Evolutionary conservation across 805 yeast species (phyloP).

Genomic region (Saturnispora serradocipensis): DNA sequence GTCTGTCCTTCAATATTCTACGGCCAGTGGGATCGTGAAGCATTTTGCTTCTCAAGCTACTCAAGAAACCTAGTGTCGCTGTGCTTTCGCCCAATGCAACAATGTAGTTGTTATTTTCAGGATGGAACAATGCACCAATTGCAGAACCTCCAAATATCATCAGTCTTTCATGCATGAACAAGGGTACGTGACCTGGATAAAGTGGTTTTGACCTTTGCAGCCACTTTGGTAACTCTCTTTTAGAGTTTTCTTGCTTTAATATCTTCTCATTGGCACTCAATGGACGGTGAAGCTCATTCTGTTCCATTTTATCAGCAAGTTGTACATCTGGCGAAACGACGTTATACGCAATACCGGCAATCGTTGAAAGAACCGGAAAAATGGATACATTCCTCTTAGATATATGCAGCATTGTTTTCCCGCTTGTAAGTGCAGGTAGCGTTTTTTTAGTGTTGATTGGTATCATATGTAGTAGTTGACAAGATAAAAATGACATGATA

Average conservation of each 20-base stretch:
- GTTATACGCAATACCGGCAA: constrained; percentile 7
- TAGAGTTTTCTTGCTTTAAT: constrained; percentile 13
- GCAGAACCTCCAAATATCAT: constrained; percentile 66
- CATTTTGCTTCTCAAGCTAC: constrained; percentile 61
- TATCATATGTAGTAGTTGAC: background rate
- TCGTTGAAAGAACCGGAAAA: background rate
- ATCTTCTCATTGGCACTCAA: constrained; percentile 23
- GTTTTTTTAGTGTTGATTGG: background rate
- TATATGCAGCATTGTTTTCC: too few relatives aligned
- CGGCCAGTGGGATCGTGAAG: constrained; percentile 69
- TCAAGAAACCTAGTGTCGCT: constrained; percentile 62
- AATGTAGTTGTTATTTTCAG: constrained; percentile 65
- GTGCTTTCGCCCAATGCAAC: constrained; percentile 88
- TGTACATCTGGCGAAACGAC: constrained; percentile 33
- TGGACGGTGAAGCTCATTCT: constrained; percentile 35
- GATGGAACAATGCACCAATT: constrained; percentile 66
- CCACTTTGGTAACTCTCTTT: constrained; percentile 13
- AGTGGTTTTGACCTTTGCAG: constrained; percentile 35
- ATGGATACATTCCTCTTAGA: background rate
- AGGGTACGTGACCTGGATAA: constrained; percentile 75
- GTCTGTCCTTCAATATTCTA: constrained; percentile 65
- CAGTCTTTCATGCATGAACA: constrained; percentile 51
- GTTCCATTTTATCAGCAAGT: constrained; percentile 53
- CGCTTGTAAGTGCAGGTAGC: background rate
- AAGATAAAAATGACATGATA: background rate